phyloP scores from a whole-genome alignment of 2,329 filamentous ascomycete genomes.

The Podosphaera xanthii region DNA sequence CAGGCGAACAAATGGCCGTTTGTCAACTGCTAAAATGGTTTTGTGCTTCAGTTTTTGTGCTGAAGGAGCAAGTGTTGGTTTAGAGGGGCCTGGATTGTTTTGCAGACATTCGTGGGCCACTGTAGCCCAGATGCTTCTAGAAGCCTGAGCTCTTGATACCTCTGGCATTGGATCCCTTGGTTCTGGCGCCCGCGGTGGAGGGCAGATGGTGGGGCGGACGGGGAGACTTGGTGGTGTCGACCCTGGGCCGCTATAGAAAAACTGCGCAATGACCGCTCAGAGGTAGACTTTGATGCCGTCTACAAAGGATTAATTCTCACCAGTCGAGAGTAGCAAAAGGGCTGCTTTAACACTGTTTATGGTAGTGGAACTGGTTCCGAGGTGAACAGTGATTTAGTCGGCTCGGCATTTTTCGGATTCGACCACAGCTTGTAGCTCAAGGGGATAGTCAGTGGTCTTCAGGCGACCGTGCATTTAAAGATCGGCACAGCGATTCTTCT shows the following conservation, averaged over 20 bases:
- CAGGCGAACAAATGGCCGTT: not conserved
- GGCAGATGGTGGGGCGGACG: not conserved
- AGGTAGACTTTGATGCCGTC: not conserved
- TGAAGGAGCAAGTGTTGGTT: not conserved
- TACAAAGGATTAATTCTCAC: not conserved
- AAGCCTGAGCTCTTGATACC: not conserved
- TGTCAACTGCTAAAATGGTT: not conserved
- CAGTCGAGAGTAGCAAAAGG: too few relatives aligned
- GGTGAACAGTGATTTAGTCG: too few relatives aligned
- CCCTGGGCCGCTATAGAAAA: not conserved
- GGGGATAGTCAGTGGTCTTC: too few relatives aligned
- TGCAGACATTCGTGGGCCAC: not conserved
- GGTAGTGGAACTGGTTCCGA: too few relatives aligned
- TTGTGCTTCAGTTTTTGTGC: not conserved
- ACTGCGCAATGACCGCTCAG: not conserved
- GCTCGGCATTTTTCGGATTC: too few relatives aligned
- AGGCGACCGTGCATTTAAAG: too few relatives aligned
- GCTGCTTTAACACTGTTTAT: too few relatives aligned
- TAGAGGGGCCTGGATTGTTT: not conserved
- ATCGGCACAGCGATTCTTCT: too few relatives aligned
- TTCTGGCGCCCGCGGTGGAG: not conserved
- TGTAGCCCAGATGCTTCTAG: not conserved
- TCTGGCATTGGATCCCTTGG: not conserved
- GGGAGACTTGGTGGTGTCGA: not conserved
- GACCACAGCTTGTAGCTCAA: too few relatives aligned